phyloP scores from a whole-genome alignment of 140 eudicot species.

The Erigeron philadelphicus region DNA sequence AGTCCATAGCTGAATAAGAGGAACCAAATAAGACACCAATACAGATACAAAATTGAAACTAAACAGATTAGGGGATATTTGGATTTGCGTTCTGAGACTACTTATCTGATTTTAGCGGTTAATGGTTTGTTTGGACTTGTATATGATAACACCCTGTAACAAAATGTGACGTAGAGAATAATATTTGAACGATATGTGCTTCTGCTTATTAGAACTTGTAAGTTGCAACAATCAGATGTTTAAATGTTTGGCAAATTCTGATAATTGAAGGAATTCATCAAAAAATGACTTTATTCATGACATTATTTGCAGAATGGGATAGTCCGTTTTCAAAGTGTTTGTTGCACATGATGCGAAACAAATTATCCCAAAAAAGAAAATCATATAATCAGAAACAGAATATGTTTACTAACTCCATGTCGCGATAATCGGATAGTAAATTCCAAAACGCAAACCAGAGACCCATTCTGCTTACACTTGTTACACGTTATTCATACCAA shows the following conservation, averaged over 20 bases:
- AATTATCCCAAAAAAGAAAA: not conserved
- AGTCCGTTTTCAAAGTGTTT: not conserved
- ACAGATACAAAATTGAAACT: conserved; percentile 2
- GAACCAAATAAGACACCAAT: conserved; percentile 15
- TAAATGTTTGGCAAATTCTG: not conserved
- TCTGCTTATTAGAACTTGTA: not conserved
- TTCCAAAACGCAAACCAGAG: no score
- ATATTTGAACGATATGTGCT: not conserved
- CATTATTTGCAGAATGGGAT: no score
- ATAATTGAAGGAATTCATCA: not conserved
- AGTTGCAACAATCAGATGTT: not conserved
- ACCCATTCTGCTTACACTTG: no score
- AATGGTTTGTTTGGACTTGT: not conserved
- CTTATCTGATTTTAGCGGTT: not conserved
- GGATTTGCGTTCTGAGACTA: not conserved
- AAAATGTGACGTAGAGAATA: not conserved
- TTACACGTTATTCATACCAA: not conserved
- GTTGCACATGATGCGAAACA: not conserved
- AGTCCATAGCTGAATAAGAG: conserved; percentile 56
- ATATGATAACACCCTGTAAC: not conserved
- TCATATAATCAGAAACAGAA: not conserved
- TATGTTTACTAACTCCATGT: not conserved
- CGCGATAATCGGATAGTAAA: no score
- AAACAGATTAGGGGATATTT: not conserved
- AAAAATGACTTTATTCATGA: not conserved